Percentiles rank a stretch among this genome's conserved stretches.
phyloP scores from a whole-genome alignment of 2,329 filamentous ascomycete genomes.

The Trichoderma sp. region DNA sequence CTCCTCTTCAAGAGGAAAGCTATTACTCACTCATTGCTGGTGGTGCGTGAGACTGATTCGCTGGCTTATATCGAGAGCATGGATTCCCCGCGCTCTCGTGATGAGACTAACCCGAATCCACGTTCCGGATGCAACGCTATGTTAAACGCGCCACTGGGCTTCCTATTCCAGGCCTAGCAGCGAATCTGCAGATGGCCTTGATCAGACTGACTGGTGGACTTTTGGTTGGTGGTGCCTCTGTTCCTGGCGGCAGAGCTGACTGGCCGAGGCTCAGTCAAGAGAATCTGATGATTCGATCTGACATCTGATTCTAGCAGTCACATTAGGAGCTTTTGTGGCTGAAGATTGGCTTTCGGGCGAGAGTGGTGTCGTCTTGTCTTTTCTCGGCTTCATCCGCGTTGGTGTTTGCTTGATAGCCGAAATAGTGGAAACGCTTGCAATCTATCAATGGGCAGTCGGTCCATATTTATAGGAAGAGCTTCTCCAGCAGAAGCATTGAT shows the following conservation, averaged over 20 bases:
- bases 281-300: not conserved
- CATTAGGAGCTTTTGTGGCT: not conserved
- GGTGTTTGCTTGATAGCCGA: not conserved
- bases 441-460: not conserved
- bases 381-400: not conserved
- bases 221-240: not conserved
- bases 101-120: not conserved
- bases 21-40: not conserved
- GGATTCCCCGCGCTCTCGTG: conserved; percentile 8
- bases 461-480: not conserved
- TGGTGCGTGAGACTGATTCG: not conserved
- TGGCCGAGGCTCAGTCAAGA: not conserved
- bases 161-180: not conserved
- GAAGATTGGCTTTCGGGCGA: not conserved
- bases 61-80: not conserved
- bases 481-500: not conserved
- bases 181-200: not conserved
- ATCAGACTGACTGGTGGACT: not conserved
- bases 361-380: not conserved
- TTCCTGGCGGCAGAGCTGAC: not conserved
- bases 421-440: too few species aligned
- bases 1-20: not conserved
- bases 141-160: not conserved
- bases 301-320: not conserved
- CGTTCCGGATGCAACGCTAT: not conserved